phyloP scores from a whole-genome alignment of 768 basidiomycete genomes.

The Rhizopogon salebrosus region DNA sequence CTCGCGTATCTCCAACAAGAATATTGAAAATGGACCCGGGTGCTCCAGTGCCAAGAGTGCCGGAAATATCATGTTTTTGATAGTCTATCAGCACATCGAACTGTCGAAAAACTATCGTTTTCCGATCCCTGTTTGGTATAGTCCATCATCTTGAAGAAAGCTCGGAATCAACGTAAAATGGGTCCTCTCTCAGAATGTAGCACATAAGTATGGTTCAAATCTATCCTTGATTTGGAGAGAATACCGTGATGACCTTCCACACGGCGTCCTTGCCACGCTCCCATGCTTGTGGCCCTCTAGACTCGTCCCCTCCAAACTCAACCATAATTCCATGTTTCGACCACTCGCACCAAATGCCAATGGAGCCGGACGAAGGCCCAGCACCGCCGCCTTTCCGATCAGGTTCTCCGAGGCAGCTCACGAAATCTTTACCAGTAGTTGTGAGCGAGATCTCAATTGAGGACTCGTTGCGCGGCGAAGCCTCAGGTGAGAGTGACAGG shows the following conservation, averaged over 20 bases:
- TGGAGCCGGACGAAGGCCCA: conserved; percentile 77
- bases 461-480: conserved; percentile 15
- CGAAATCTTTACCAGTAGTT: conserved; percentile 76
- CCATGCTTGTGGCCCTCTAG: conserved; percentile 81
- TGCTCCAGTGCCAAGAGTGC: no score
- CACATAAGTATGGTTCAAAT: not conserved
- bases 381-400: conserved; percentile 86
- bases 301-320: conserved; percentile 77
- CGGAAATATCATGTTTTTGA: no score
- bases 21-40: no score
- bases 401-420: conserved; percentile 75
- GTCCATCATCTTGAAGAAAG: no score
- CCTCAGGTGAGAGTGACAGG: conserved; percentile 31
- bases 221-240: conserved; percentile 25
- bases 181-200: no score
- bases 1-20: no score
- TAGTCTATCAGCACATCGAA: no score
- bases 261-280: conserved; percentile 76
- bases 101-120: no score
- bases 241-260: conserved; percentile 74
- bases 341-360: conserved; percentile 96
- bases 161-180: no score
- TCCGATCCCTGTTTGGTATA: no score
- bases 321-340: conserved; percentile 75
- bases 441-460: conserved; percentile 38